Percentiles rank a stretch among this genome's conserved stretches.
Conservation (phyloP, 164 flowering plant genomes). For the Protea cynaroides region DNA sequence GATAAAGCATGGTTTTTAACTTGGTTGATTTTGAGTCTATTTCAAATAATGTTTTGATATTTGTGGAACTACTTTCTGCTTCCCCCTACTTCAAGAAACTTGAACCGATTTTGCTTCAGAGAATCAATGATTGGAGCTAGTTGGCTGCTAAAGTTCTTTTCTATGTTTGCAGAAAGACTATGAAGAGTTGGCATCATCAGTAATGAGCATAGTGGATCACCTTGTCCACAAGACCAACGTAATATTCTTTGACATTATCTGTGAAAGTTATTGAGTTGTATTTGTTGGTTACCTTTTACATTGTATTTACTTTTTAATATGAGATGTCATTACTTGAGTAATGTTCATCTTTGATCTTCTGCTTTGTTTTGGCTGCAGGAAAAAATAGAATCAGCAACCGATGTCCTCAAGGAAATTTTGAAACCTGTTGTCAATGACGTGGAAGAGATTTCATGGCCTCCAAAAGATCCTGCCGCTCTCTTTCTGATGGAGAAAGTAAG, state of each 20-base stretch:
- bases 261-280: not conserved
- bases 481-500: slow-evolving; percentile 72
- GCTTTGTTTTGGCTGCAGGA: slow-evolving; percentile 45
- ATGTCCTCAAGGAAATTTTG: slow-evolving; percentile 68
- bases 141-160: too few relatives aligned
- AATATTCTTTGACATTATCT: slow-evolving; percentile 4
- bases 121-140: too few relatives aligned
- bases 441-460: slow-evolving; percentile 90
- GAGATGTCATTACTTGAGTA: not conserved
- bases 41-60: slow-evolving; percentile 7
- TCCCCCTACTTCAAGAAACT: too few relatives aligned
- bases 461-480: slow-evolving; percentile 72
- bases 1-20: slow-evolving; percentile 84
- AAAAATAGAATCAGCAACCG: slow-evolving; percentile 90
- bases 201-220: slow-evolving; percentile 82
- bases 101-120: too few relatives aligned
- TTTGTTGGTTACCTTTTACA: not conserved
- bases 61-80: too few relatives aligned
- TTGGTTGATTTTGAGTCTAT: slow-evolving; percentile 24
- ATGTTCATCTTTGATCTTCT: not conserved
- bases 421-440: slow-evolving; percentile 62
- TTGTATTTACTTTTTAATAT: not conserved
- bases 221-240: slow-evolving; percentile 81
- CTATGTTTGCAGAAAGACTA: slow-evolving; percentile 72
- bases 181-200: slow-evolving; percentile 72